These are phyloP conservation scores for Irpex lacteus DNA, from an alignment of 1,284 basidiomycete species.

Conservation along the genomic window DNA sequence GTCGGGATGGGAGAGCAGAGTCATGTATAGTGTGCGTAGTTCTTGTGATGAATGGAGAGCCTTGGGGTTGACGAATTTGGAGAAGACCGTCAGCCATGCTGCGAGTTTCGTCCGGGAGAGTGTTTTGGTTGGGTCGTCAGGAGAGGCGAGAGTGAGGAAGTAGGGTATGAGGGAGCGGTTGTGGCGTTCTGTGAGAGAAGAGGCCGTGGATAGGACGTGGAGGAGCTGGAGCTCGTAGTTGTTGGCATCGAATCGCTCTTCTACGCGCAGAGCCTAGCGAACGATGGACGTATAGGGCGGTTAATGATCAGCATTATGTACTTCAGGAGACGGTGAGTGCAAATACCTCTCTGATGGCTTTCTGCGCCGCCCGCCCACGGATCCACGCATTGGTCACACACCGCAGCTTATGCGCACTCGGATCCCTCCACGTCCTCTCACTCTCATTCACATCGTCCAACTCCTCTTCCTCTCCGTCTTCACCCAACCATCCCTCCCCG, in stretches of 20 bases:
- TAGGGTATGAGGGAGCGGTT: conserved; percentile 79
- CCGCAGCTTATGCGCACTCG: conserved; percentile 63
- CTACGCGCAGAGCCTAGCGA: conserved; percentile 50
- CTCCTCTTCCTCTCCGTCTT: conserved; percentile 19
- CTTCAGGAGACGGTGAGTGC: background rate
- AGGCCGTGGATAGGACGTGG: conserved; percentile 59
- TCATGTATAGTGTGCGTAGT: conserved; percentile 68
- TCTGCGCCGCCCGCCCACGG: conserved; percentile 26
- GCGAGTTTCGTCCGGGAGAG: conserved; percentile 58
- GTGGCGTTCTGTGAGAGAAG: conserved; percentile 78
- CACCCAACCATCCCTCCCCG: too few species aligned
- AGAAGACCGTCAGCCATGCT: conserved; percentile 83
- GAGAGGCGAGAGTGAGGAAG: conserved; percentile 62
- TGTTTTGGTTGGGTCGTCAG: conserved; percentile 34
- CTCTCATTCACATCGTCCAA: conserved; percentile 55
- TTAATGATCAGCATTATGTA: too few species aligned
- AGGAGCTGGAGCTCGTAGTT: conserved; percentile 85
- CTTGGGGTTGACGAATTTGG: conserved; percentile 91
- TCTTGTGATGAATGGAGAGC: conserved; percentile 72
- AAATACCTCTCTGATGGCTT: conserved; percentile 35
- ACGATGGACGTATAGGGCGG: too few species aligned
- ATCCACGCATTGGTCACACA: conserved; percentile 44
- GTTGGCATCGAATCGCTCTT: conserved; percentile 69
- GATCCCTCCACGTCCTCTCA: conserved; percentile 73
- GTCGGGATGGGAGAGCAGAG: conserved; percentile 87